phyloP scores from a whole-genome alignment of 2,329 filamentous ascomycete species.

The Fusarium bactridioides region DNA sequence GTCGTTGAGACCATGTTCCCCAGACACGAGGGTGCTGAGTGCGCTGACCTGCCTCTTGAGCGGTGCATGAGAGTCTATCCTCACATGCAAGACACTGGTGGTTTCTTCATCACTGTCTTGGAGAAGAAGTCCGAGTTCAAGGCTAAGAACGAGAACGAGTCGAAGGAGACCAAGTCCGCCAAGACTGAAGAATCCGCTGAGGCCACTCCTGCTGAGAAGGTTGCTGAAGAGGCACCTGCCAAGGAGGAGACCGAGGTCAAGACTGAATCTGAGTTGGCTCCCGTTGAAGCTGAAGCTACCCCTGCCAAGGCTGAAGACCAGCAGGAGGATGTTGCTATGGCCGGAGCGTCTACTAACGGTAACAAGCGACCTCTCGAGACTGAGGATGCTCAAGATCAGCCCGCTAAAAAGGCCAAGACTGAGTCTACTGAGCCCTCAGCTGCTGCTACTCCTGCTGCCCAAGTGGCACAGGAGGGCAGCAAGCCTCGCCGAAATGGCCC shows the following conservation, averaged over 20 bases:
- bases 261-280: conserved; percentile 50
- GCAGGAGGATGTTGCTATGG: conserved; percentile 44
- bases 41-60: conserved; percentile 77
- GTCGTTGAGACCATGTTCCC: conserved; percentile 88
- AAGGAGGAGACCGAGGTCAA: conserved; percentile 46
- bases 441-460: conserved; percentile 33
- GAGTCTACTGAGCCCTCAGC: conserved; percentile 38
- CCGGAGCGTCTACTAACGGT: conserved; percentile 44
- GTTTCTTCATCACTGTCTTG: conserved; percentile 95
- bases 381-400: conserved; percentile 49
- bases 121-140: conserved; percentile 91
- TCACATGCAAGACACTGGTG: conserved; percentile 94
- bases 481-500: conserved; percentile 59
- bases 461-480: conserved; percentile 39
- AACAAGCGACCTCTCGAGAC: conserved; percentile 49
- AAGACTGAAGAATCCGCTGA: conserved; percentile 25
- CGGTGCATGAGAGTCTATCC: conserved; percentile 94
- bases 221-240: conserved; percentile 21
- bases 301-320: conserved; percentile 8
- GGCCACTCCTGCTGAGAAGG: conserved; percentile 24
- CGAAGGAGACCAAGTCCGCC: conserved; percentile 28
- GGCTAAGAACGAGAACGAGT: conserved; percentile 72
- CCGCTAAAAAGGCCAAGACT: conserved; percentile 60
- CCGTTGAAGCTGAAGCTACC: not conserved
- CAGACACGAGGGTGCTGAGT: conserved; percentile 59